A percentile compares a stretch with the other conserved stretches of the same genome.
These are phyloP conservation scores for Apophysomyces sp. DNA, from an alignment of 371 early-diverging fungal species.

Conservation along the genomic window DNA sequence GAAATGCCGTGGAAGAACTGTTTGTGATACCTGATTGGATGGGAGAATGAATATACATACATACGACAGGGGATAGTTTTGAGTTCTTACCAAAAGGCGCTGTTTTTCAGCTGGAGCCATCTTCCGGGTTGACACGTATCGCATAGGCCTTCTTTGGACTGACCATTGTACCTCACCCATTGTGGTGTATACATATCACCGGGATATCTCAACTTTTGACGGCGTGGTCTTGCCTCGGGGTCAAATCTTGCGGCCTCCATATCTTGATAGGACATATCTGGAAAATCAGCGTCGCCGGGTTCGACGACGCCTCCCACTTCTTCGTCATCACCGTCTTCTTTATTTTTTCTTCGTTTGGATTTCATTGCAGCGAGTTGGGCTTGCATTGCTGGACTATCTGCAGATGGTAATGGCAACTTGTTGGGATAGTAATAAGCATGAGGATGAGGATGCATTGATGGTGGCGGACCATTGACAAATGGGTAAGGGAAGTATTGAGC, in stretches of 20 bases:
- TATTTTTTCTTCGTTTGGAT: slow-evolving; percentile 26
- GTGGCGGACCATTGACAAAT: not conserved
- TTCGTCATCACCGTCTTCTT: slow-evolving; percentile 16
- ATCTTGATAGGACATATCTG: slow-evolving; percentile 46
- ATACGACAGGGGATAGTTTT: not conserved
- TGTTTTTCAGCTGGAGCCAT: slow-evolving; percentile 93
- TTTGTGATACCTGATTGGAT: slow-evolving; percentile 79
- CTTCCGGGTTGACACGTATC: slow-evolving; percentile 84
- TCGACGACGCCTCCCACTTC: slow-evolving; percentile 10
- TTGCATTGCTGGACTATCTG: not conserved
- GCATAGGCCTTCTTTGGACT: slow-evolving; percentile 86
- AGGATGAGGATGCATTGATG: not conserved
- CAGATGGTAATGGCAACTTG: slow-evolving; percentile 4
- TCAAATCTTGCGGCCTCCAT: slow-evolving; percentile 38
- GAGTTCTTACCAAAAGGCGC: slow-evolving; percentile 81
- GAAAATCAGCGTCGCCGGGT: slow-evolving; percentile 40
- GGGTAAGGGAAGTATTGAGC: slow-evolving; percentile 7
- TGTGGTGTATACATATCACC: slow-evolving; percentile 89
- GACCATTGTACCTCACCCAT: slow-evolving; percentile 82
- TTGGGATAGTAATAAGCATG: slow-evolving; percentile 22
- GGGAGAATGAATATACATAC: not conserved
- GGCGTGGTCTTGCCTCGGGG: slow-evolving; percentile 59
- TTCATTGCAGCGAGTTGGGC: slow-evolving; percentile 4
- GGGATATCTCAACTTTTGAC: slow-evolving; percentile 68
- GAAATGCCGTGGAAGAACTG: slow-evolving; percentile 93